Base-by-base conservation (phyloP, 805 yeast genomes). In the Kodamaea restingae region DNA sequence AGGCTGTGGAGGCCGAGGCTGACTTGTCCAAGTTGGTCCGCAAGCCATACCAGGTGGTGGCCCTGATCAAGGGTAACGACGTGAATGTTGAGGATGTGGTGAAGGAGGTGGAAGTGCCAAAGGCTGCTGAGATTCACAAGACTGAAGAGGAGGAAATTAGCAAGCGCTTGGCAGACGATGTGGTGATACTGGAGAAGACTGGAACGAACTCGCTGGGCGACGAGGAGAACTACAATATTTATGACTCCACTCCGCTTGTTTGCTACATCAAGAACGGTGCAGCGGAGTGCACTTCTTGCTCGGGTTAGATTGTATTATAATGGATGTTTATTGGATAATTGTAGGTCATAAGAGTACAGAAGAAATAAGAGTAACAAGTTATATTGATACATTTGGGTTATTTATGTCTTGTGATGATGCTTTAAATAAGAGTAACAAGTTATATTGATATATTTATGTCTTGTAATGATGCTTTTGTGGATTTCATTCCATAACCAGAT, bases 211-310 rank as follows among this genome's bases (percentile, higher is more conserved):
- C 36, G 18, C 29, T 25, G 26, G 30, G 36, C 22, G 44, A 41
- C 17, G 39, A 42, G 10, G 39, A 38, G 17, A 32, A 24, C n/a
- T 51, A 53, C 43, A 54, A 58, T 44, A 67, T 67, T 21, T 60
- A 57, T 42, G 71, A 65, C 42, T 46, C 54, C 8, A 61, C 64
- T 3, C 61, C 68, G 1, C 41, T 62, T 32, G 53, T 60, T 7
- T 67, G 72, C 48, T 51, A 53, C 24, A 49, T 59, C 20, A 46
- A 50, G 9, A 39, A 39, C 27, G 54, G 58, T 32, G 36, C 46
- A n/a, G 52, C 43, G 32, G 35, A 40, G 15, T 55, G 60, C 35
- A 49, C 54, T 14, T 44, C 56, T 5, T 55, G 60, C 41, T 55
- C 60, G n/a, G 60, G 56, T 18, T 52, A 35, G 34, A 7, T 24